phyloP scores from a whole-genome alignment of 2,329 filamentous ascomycete genomes.

The Aurifilum marmelostoma region DNA sequence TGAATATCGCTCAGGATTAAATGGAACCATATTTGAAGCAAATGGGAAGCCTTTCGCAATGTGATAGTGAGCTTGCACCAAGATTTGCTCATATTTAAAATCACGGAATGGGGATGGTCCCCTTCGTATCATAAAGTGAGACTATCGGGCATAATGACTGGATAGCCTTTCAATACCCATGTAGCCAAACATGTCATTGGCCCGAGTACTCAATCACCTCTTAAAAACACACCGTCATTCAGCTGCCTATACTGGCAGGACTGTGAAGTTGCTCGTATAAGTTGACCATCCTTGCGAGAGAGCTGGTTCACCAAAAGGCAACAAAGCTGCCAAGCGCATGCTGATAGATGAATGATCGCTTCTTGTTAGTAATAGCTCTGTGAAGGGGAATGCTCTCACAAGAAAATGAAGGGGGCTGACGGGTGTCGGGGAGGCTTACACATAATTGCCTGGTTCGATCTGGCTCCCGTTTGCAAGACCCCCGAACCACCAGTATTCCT shows the following conservation, averaged over 20 bases:
- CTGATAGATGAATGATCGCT: not conserved
- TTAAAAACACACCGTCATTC: no score
- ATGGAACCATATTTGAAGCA: no score
- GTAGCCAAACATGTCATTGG: no score
- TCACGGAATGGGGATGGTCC: no score
- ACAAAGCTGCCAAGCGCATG: slow-evolving; percentile 18
- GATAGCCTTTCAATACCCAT: not conserved
- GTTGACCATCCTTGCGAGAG: slow-evolving; percentile 16
- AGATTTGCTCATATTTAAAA: no score
- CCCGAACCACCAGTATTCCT: slow-evolving; percentile 25
- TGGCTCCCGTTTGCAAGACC: slow-evolving; percentile 19
- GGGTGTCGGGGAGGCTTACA: not conserved
- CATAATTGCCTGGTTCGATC: slow-evolving; percentile 17
- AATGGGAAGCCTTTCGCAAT: no score
- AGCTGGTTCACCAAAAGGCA: slow-evolving; percentile 19
- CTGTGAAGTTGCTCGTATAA: slow-evolving; percentile 15
- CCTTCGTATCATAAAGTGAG: no score
- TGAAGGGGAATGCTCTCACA: not conserved
- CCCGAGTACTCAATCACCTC: no score
- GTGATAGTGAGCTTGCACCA: no score
- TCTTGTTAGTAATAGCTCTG: not conserved
- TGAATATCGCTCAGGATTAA: no score
- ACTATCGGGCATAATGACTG: not conserved
- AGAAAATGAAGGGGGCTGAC: not conserved
- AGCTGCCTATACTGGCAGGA: slow-evolving; percentile 14